These are phyloP conservation scores for Fusarium nurragi DNA, from an alignment of 2,329 filamentous ascomycete genomes.

Conservation along the genomic window DNA sequence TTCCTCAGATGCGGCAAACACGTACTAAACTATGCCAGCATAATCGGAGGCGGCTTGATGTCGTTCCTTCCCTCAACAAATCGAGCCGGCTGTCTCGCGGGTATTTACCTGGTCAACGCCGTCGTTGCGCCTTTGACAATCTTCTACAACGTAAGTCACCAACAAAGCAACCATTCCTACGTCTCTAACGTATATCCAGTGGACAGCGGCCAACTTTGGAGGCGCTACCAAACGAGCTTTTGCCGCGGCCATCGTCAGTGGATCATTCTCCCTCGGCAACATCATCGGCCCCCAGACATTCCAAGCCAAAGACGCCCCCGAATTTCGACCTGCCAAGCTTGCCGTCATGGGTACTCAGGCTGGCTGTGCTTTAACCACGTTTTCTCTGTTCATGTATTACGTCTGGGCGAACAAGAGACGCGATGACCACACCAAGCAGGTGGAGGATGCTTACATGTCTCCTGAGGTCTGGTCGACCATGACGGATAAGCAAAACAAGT, in stretches of 20 bases:
- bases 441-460: slow-evolving; percentile 54
- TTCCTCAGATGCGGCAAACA: accelerated
- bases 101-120: slow-evolving; percentile 62
- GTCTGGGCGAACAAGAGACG: slow-evolving; percentile 58
- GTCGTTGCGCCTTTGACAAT: slow-evolving; percentile 57
- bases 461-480: slow-evolving; percentile 58
- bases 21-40: slow-evolving; percentile 41
- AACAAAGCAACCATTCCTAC: accelerated
- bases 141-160: slow-evolving; percentile 55
- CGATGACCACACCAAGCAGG: slow-evolving; percentile 43
- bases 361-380: slow-evolving; percentile 54
- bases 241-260: slow-evolving; percentile 59
- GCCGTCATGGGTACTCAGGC: slow-evolving; percentile 63
- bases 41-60: slow-evolving; percentile 62
- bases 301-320: slow-evolving; percentile 60
- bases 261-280: slow-evolving; percentile 63
- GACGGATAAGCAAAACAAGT: slow-evolving; percentile 67
- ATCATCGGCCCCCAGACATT: slow-evolving; percentile 68
- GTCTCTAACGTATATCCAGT: slow-evolving; percentile 40
- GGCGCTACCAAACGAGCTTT: slow-evolving; percentile 63
- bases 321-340: slow-evolving; percentile 64
- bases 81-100: slow-evolving; percentile 57
- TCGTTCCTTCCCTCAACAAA: slow-evolving; percentile 60
- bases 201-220: slow-evolving; percentile 61
- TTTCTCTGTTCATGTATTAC: slow-evolving; percentile 61